These are phyloP conservation scores for Candida labiduridarum DNA, from an alignment of 1,139 yeast genomes.

Conservation along the genomic window DNA sequence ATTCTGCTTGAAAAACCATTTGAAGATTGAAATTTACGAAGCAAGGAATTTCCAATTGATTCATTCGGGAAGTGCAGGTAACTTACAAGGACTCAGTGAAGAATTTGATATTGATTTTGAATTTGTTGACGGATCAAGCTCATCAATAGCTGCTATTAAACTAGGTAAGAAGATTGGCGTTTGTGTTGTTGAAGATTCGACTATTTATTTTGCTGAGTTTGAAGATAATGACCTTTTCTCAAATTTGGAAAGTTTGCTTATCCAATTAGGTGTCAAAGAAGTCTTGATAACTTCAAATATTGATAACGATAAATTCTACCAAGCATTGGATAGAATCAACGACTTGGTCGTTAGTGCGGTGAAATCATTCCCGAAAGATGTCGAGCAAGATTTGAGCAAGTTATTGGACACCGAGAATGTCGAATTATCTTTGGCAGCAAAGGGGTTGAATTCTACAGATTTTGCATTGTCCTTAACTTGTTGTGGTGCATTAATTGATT, in stretches of 20 bases:
- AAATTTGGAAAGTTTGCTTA: slow-evolving; percentile 79
- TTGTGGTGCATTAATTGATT: slow-evolving; percentile 65
- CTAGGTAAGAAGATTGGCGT: slow-evolving; percentile 67
- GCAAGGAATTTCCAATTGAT: slow-evolving; percentile 59
- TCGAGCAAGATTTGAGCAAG: slow-evolving; percentile 74
- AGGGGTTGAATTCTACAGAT: slow-evolving; percentile 48
- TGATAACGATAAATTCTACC: slow-evolving; percentile 53
- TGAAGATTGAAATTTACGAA: slow-evolving; percentile 73
- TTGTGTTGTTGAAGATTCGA: slow-evolving; percentile 76
- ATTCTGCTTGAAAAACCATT: slow-evolving; percentile 70
- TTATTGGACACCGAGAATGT: slow-evolving; percentile 51
- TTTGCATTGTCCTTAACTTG: slow-evolving; percentile 41
- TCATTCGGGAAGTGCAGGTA: slow-evolving; percentile 86
- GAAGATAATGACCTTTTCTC: slow-evolving; percentile 86
- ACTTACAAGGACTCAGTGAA: slow-evolving; percentile 53
- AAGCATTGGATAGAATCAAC: slow-evolving; percentile 69
- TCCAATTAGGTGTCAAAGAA: slow-evolving; percentile 89
- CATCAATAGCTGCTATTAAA: slow-evolving; percentile 78
- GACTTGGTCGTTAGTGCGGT: slow-evolving; percentile 69
- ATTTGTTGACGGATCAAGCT: slow-evolving; percentile 58
- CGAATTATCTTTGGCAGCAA: slow-evolving; percentile 61
- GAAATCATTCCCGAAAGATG: slow-evolving; percentile 62
- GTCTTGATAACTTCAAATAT: slow-evolving; percentile 59
- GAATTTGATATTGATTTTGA: slow-evolving; percentile 63
- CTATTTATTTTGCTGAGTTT: slow-evolving; percentile 76